Conservation (phyloP, 106 monocot species). For the Hemerocallis citrina region DNA sequence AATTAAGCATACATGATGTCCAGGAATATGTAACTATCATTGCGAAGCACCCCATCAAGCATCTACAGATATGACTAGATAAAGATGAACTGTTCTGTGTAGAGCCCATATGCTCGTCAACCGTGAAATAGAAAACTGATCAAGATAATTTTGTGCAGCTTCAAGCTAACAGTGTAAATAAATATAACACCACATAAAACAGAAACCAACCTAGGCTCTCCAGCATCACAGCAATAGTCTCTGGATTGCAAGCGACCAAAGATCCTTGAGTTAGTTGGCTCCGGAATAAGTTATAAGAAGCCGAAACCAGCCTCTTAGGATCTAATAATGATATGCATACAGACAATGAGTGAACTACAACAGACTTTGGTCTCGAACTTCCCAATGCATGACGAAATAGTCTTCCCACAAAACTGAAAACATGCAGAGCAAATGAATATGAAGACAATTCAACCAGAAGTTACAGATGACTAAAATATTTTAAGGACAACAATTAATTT, state of each 20-base stretch:
- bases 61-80: too few relatives aligned
- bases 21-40: too few relatives aligned
- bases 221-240: conserved; percentile 72
- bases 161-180: neutral
- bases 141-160: too few relatives aligned
- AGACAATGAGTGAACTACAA: conserved; percentile 74
- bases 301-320: conserved; percentile 60
- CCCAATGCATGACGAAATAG: conserved; percentile 72
- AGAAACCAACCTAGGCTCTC: conserved; percentile 45
- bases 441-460: neutral
- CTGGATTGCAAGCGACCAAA: conserved; percentile 54
- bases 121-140: too few relatives aligned
- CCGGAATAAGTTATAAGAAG: conserved; percentile 61
- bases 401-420: conserved; percentile 76
- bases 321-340: conserved; percentile 86
- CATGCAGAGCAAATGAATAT: neutral
- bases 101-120: too few relatives aligned
- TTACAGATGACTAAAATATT: neutral
- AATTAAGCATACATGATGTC: too few relatives aligned
- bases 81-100: too few relatives aligned
- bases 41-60: too few relatives aligned
- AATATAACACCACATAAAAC: neutral
- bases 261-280: conserved; percentile 69
- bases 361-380: conserved; percentile 74
- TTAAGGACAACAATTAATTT: neutral